A percentile compares a stretch with the other conserved stretches of the same genome.
Conservation (phyloP, 1,139 yeast species). For the Saccharomyces hybrid region DNA sequence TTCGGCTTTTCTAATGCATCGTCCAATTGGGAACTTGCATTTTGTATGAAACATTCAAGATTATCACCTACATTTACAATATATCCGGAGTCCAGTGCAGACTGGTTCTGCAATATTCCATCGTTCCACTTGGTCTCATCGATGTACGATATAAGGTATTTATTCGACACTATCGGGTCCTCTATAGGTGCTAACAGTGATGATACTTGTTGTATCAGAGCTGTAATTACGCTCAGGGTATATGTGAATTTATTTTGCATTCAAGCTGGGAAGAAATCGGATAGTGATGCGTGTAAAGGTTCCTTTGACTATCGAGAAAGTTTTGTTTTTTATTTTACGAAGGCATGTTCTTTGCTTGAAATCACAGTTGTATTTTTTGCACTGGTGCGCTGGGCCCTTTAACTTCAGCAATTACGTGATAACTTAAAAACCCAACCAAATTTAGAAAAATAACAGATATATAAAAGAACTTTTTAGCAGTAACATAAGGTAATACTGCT, state of each 20-base stretch:
- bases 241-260: not conserved
- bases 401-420: not conserved
- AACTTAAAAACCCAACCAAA: not conserved
- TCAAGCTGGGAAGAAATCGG: not conserved
- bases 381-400: not conserved
- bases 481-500: not conserved
- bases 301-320: not conserved
- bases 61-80: conserved; percentile 16
- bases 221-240: not conserved
- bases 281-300: not conserved
- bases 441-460: not conserved
- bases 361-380: not conserved
- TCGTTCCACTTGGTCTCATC: conserved; percentile 15
- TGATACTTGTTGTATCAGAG: not conserved
- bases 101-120: conserved; percentile 8
- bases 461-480: not conserved
- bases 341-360: not conserved
- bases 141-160: conserved; percentile 19
- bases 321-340: not conserved
- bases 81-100: conserved; percentile 14
- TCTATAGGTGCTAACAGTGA: conserved; percentile 17
- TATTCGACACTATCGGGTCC: conserved; percentile 18
- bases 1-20: conserved; percentile 5
- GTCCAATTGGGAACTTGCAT: conserved; percentile 3
- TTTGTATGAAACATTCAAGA: conserved; percentile 22